A percentile compares a stretch with the other conserved stretches of the same genome.
These are phyloP conservation scores for Lunularia cruciata DNA, from an alignment of 225 moss, liverwort and hornwort species.

Conservation along the genomic window DNA sequence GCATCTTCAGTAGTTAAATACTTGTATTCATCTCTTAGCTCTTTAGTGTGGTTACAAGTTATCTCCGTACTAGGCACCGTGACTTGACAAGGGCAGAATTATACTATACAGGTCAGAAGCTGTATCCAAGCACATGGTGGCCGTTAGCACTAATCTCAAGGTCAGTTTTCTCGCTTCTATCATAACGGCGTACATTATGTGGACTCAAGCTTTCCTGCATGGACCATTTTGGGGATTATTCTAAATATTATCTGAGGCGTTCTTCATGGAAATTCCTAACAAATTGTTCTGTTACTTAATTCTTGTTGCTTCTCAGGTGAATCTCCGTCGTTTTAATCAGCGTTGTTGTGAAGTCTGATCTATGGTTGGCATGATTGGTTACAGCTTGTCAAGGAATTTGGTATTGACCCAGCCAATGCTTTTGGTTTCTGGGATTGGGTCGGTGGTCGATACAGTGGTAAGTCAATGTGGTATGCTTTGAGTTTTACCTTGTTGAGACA, in stretches of 20 bases:
- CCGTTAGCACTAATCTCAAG: slow-evolving; percentile 97
- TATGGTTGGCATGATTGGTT: slow-evolving; percentile 16
- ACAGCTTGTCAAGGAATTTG: slow-evolving; percentile 98
- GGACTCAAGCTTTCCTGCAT: too few species aligned
- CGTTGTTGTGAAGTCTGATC: background rate
- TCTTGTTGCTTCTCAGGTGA: background rate
- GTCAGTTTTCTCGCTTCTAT: slow-evolving; percentile 29
- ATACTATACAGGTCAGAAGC: slow-evolving; percentile 69
- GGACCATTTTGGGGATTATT: too few species aligned
- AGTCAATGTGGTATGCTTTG: slow-evolving; percentile 9
- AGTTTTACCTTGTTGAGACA: background rate
- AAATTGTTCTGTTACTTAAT: background rate
- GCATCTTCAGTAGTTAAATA: slow-evolving; percentile 5
- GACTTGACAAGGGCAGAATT: too few species aligned
- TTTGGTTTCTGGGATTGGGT: slow-evolving; percentile 99
- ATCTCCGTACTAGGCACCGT: background rate
- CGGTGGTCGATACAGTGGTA: slow-evolving; percentile 98
- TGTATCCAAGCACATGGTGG: slow-evolving; percentile 96
- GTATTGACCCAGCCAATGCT: slow-evolving; percentile 85
- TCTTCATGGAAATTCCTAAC: background rate
- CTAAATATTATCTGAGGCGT: background rate
- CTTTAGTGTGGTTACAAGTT: slow-evolving; percentile 4
- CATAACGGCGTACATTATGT: background rate
- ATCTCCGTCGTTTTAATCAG: background rate
- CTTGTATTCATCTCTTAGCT: background rate